A percentile compares a stretch with the other conserved stretches of the same genome.
Conservation (phyloP, 2,329 filamentous ascomycete genomes). For the Penicillium sp. region DNA sequence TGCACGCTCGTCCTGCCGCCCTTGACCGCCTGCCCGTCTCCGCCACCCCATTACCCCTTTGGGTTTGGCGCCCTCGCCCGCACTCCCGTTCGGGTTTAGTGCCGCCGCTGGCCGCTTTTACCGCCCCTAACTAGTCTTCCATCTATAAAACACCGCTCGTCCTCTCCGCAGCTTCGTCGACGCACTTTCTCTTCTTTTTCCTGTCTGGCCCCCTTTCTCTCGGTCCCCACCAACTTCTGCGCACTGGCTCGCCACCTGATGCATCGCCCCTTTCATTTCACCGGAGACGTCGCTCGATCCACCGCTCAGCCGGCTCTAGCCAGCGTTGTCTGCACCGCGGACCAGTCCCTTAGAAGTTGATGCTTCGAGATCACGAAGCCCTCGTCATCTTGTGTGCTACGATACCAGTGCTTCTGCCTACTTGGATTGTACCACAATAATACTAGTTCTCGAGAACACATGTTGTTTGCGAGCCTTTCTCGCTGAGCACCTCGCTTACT, state of each 20-base stretch:
- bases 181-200: conserved; percentile 27
- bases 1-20: conserved; percentile 17
- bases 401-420: too few relatives aligned
- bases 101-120: conserved; percentile 22
- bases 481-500: not conserved
- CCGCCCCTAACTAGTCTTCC: conserved; percentile 10
- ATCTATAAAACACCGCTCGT: conserved; percentile 30
- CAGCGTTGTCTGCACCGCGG: not conserved
- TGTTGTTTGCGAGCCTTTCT: not conserved
- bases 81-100: conserved; percentile 21
- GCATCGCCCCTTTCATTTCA: conserved; percentile 14
- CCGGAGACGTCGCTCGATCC: conserved; percentile 10
- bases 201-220: conserved; percentile 5
- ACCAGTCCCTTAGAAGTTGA: not conserved
- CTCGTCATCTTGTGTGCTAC: not conserved
- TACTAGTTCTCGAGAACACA: conserved; percentile 2
- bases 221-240: conserved; percentile 3
- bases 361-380: not conserved
- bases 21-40: conserved; percentile 18
- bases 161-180: conserved; percentile 20
- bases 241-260: conserved; percentile 11
- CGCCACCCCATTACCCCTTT: conserved; percentile 17
- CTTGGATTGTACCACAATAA: conserved; percentile 1
- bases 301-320: not conserved
- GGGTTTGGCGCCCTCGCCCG: conserved; percentile 9